A percentile compares a stretch with the other conserved stretches of the same genome.
These are phyloP conservation scores for Hirsutella thompsonii DNA, from an alignment of 2,329 filamentous ascomycete species.

Conservation along the genomic window DNA sequence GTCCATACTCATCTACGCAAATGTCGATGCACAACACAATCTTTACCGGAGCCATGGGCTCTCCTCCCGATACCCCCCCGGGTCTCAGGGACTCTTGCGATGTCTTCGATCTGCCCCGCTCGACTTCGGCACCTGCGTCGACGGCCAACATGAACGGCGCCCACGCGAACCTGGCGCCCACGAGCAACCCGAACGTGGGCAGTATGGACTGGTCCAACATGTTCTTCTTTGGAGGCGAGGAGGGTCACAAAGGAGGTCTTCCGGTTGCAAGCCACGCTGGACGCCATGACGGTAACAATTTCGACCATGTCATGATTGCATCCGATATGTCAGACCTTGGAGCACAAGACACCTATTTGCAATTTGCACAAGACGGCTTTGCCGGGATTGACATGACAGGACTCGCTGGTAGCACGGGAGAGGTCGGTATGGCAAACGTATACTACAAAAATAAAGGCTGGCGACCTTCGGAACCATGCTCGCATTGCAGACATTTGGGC, in stretches of 20 bases:
- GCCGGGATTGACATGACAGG: background rate
- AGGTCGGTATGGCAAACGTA: slow-evolving; percentile 21
- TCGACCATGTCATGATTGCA: background rate
- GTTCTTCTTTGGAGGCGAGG: slow-evolving; percentile 3
- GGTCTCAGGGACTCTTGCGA: background rate
- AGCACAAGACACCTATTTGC: slow-evolving; percentile 1
- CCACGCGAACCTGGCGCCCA: background rate
- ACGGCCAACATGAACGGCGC: background rate
- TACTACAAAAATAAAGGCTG: slow-evolving; percentile 27
- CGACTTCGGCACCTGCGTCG: background rate
- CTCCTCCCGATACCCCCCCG: background rate
- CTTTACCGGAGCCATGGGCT: slow-evolving; percentile 2
- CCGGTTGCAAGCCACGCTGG: background rate
- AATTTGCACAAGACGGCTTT: background rate
- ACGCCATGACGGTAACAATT: background rate
- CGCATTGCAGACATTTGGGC: slow-evolving; percentile 27
- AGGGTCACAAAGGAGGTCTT: background rate
- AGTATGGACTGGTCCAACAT: slow-evolving; percentile 4
- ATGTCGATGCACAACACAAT: slow-evolving; percentile 4
- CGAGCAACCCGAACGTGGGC: background rate
- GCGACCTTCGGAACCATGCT: slow-evolving; percentile 27
- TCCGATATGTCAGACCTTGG: slow-evolving; percentile 1
- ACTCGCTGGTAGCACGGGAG: slow-evolving; percentile 1
- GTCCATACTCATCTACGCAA: background rate
- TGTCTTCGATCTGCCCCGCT: background rate